Evolutionary conservation across 495 filamentous ascomycete species (phyloP), one percentile per base, ranked within the genome.

Genomic region (Penicillium canescens): DNA sequence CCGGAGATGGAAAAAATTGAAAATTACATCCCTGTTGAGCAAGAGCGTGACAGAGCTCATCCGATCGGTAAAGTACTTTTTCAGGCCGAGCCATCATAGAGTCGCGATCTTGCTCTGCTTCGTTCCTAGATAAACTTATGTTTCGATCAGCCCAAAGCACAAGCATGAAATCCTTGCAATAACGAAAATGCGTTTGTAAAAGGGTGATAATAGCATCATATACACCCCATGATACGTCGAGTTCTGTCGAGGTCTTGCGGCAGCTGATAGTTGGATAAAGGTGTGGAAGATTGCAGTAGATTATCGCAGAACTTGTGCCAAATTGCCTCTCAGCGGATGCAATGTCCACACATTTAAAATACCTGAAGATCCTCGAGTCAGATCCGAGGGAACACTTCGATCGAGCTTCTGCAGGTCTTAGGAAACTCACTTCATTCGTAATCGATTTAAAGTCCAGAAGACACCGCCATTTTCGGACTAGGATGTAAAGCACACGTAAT

Each of bases 251-350:
- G 1, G 6, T 6, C 6, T 46, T 13, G 23, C 23, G 3, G 23
- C 6, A 4, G 23, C 23, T 24, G 20, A 26, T 8, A 10, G 26
- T 31, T 34, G 43, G 28, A 14, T 46, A 46, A 33, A 46, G 28
- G n/a, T 46, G 23, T 4, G 43, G 43, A 46, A 46, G 26, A 20
- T 46, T n/a, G 28, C 43, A 46, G 11, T 26, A 35, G 14, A 46
- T 46, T 18, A 33, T 8, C 3, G 5, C 10, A n/a, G 26, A 46
- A 34, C 26, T 14, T 7, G 28, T 14, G n/a, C 43, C 18, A n/a
- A 46, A 46, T 46, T 34, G 43, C 18, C 26, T 35, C 16, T 46
- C 13, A 20, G 24, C 5, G 26, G 43, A 46, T 18, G 34, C 24
- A 34, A 46, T 13, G 24, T 46, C 3, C 18, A 34, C 24, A 20